Base-by-base conservation (phyloP, 129 eudicot genomes). In the Apium graveolens region DNA sequence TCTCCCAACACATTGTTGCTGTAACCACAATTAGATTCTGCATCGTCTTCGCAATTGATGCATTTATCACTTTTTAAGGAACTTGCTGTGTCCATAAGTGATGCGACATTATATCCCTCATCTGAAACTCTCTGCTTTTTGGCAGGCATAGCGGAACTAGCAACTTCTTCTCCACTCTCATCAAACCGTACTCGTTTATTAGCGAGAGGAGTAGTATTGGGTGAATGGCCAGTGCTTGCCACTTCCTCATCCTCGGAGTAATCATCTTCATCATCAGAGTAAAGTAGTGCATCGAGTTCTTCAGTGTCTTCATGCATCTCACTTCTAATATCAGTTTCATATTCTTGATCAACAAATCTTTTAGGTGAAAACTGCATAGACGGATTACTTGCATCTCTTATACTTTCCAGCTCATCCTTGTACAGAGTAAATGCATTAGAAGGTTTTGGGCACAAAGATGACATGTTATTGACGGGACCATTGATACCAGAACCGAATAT, bases 161-260 rank as follows among this genome's bases (percentile, higher is more conserved):
- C 89, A 74, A 91, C 92, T 87, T 94, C 96, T 82, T 86, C 96
- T 24, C 78, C 80, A 21, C 78, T 79, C 75, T 79, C 92, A 37
- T 78, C 86, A 17, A 55, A 70, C 81, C 55, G 46, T 71, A 83
- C 88, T 37, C 39, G 88, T 43, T 72, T 78, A 27, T 81, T 82
- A 26, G 55, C 44, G 8, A 75, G 86, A 3, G 87, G 86, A 84
- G 86, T 80, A 34, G 80, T 60, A 76, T 84, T 85, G 48, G 98
- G 98, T 11, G 97, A 93, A 82, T 93, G 97, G 6, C 93, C 98
- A 1, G 98, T 93, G 81, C 98, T 93, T 13, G 85, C 76, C 80
- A 81, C 98, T 42, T 94, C 96, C 17, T 88, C 93, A 38, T 94
- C 88, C 39, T 91, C 96, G 24, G 81, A 82, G 80, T 80, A 78